Base-by-base conservation (phyloP, 768 basidiomycete species). In the Boletus rex-veris region DNA sequence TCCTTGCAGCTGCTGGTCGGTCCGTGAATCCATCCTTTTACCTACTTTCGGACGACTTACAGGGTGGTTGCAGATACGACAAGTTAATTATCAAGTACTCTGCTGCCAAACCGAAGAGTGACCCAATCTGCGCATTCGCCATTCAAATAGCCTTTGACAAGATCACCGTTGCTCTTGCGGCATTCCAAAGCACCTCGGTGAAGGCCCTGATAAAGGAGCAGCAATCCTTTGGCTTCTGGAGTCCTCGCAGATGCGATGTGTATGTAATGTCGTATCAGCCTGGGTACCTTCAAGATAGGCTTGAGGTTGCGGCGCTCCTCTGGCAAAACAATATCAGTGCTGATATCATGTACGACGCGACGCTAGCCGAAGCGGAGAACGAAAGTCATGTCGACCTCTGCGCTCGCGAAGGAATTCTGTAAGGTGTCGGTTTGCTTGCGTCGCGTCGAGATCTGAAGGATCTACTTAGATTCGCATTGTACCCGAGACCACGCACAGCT, bases 231-330 rank as follows among this genome's bases (percentile, higher is more conserved):
- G 91, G 92, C 0, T 89, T 83, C 64, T 93, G 89, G 90, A 89
- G 88, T 68, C 91, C 91, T n/a, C 79, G 90, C 15, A 77, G 90
- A 37, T 92, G 92, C 59, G 91, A 93, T 58, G 91, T 93, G 11
- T 93, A 92, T 58, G 77, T 93, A 12, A 82, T 91, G 26, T 89
- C 89, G 0, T 89, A 85, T 55, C 84, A 88, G 56, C 74, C 82
- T 8, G 90, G 91, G 10, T 78, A 84, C 62, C 73, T 93, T 35
- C 81, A 84, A 57, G 91, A 92, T 48, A 78, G 91, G 40, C 77
- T 93, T 16, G 88, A 92, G 60, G 80, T 91, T 2, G 87, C 83
- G 12, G 75, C 88, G 0, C 80, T 85, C 46, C 72, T 93, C 33
- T 93, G 91, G 91, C 78, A 83, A 62, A 77, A 91, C 61, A 83